Evolutionary conservation across 345 rosid genomes (phyloP), one percentile per base, ranked within the genome.

Genomic region (Nasturtium officinale): DNA sequence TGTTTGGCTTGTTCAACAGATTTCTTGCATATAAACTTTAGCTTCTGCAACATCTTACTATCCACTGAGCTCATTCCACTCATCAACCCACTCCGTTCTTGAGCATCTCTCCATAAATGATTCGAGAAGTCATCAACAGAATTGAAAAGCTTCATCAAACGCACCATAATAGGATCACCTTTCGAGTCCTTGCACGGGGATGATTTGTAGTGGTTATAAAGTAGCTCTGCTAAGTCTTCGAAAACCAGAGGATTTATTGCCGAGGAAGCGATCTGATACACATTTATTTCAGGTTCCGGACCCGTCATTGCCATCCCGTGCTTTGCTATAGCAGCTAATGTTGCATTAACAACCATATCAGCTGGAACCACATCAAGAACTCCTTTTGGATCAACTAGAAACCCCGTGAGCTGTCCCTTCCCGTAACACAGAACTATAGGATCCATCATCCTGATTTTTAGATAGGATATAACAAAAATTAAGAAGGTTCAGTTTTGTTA

Each of bases 211-310:
- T 90, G 96, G 61, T 85, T 90, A 9, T 86, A 81, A 18, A 91
- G 82, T 32, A 95, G 65, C 42, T 47, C 78, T 1, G 91, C 94
- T 58, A 95, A 77, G 15, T 91, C 92, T 51, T 82, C 72, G 73
- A 85, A 86, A 52, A 83, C 85, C 21, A 95, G 65, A 0, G 99
- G 99, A 61, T 95, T 95, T 43, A 88, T 89, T 2, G 83, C 91
- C 0, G 99, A 95, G 11, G 98, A 90, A 70, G 97, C 99, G 1
- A 95, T 84, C 80, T 91, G 98, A 81, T 90, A 95, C 61, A 91
- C 81, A 43, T 80, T 86, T 40, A 90, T 83, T 4, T 83, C 96
- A 10, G 94, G 83, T 75, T 90, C 87, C 16, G 77, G 79, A 65
- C 55, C 69, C 2, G 28, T 9, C 17, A 11, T 53, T 2, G 75